phyloP scores from a whole-genome alignment of 257 asterid genomes.

The Scutellaria baicalensis region DNA sequence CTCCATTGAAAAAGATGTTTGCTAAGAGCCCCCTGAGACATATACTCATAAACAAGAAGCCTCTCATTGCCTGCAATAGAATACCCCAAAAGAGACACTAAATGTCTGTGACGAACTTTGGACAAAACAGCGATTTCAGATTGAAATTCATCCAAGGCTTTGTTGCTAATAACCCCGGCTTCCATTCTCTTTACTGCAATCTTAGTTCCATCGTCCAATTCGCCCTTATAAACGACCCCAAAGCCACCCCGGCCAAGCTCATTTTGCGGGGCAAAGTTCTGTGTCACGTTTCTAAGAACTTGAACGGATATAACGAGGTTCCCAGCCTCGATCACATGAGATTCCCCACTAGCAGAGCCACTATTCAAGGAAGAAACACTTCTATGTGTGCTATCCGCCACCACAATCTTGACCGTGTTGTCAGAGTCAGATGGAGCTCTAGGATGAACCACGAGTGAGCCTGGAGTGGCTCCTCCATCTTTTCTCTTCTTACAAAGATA shows the following conservation, averaged over 20 bases:
- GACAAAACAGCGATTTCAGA: constrained; percentile 82
- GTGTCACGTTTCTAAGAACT: constrained; percentile 72
- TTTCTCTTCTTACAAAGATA: constrained; percentile 46
- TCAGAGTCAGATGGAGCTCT: constrained; percentile 54
- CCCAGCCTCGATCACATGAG: constrained; percentile 67
- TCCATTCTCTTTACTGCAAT: constrained; percentile 96
- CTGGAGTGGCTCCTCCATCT: constrained; percentile 21
- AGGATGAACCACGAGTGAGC: constrained; percentile 72
- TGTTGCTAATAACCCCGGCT: constrained; percentile 53
- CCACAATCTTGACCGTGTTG: constrained; percentile 47
- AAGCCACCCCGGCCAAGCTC: constrained; percentile 95
- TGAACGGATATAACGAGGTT: constrained; percentile 71
- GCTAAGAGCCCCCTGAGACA: constrained; percentile 91
- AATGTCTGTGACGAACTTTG: constrained; percentile 82
- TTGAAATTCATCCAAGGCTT: constrained; percentile 72
- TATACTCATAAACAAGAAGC: constrained; percentile 75
- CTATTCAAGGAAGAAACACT: constrained; percentile 36
- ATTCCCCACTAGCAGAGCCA: constrained; percentile 55
- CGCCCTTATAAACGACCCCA: constrained; percentile 85
- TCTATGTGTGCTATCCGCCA: constrained; percentile 38
- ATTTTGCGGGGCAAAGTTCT: constrained; percentile 70
- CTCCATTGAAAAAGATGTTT: constrained; percentile 80
- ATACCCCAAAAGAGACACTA: constrained; percentile 84
- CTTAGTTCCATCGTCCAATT: constrained; percentile 73
- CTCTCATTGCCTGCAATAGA: constrained; percentile 67